Base-by-base conservation (phyloP, 2,329 filamentous ascomycete genomes). In the Cercospora sojina region DNA sequence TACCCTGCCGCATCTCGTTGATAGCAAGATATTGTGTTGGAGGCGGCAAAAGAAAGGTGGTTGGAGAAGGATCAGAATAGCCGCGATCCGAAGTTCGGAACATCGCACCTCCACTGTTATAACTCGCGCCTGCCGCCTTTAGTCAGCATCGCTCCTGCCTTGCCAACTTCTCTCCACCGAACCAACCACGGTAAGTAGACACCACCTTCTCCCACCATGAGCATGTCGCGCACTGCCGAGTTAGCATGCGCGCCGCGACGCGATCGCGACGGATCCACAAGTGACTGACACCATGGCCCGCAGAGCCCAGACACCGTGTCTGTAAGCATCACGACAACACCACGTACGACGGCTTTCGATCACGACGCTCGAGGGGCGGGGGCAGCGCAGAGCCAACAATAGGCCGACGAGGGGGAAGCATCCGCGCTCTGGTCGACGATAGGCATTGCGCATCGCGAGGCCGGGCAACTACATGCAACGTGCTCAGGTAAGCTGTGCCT, bases 401-500 rank as follows among this genome's bases (percentile, higher is more conserved):
- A 57, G n/a, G 31, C 10, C 53, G 53, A 57, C 53, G 18, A 9
- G 31, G 2, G 5, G 53, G 27, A 23, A 20, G 4, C 3, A 23
- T n/a, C 13, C 29, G 53, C 27, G 27, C 29, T 13, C 53, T 25
- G 23, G 53, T 57, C 27, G 51, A 20, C 10, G 51, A 18, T 20
- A 16, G 47, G 16, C 23, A n/a, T 25, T 27, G 25, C 23, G 47
- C 47, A 53, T 27, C 23, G 47, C 47, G 47, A 53, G 47, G 47
- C 47, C 29, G 27, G 27, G 29, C 29, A 29, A 35, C 23, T 23
- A 35, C 31, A 80, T 79, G 78, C 77, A 79, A 71, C 76, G 77
- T 70, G 74, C 77, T 80, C 84, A 86, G 82, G 84, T 86, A 85
- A 83, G 84, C 81, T 35, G 32, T 72, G 57, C 41, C 64, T n/a